Evolutionary conservation across 2,329 filamentous ascomycete genomes (phyloP).

Genomic region (Phialophora macrospora): DNA sequence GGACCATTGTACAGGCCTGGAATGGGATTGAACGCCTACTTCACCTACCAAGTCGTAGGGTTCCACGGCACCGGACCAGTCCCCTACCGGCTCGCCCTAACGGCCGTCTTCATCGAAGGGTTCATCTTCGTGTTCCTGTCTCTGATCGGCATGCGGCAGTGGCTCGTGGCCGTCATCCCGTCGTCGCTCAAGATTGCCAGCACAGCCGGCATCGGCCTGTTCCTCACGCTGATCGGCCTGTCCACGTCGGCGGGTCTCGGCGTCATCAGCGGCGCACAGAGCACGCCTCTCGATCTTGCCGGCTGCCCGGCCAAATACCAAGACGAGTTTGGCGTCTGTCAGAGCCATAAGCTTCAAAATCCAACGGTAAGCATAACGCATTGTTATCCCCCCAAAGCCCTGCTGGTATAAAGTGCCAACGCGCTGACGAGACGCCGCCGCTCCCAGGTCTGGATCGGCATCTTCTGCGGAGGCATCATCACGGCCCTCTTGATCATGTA

Average conservation of each 20-base stretch:
- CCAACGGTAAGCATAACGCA: conserved; percentile 62
- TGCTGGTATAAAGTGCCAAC: background rate
- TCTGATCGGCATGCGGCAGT: conserved; percentile 80
- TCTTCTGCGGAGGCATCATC: conserved; percentile 81
- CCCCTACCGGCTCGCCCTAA: conserved; percentile 75
- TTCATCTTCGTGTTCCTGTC: conserved; percentile 82
- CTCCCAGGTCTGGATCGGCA: conserved; percentile 71
- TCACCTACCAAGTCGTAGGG: conserved; percentile 80
- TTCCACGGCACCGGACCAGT: conserved; percentile 74
- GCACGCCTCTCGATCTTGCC: conserved; percentile 74
- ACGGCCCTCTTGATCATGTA: conserved; percentile 83
- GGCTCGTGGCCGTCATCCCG: conserved; percentile 82
- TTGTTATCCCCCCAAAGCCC: background rate
- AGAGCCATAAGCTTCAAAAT: conserved; percentile 75
- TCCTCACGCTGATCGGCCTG: conserved; percentile 67
- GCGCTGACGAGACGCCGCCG: background rate
- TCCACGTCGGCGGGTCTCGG: conserved; percentile 84
- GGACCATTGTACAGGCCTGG: conserved; percentile 56
- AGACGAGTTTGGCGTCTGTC: conserved; percentile 62
- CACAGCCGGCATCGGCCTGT: conserved; percentile 83
- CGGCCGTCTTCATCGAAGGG: conserved; percentile 86
- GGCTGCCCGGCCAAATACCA: conserved; percentile 66
- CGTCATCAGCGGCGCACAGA: conserved; percentile 67
- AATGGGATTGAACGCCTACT: conserved; percentile 57
- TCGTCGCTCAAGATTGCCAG: conserved; percentile 85